Percentiles rank a stretch among this genome's conserved stretches.
phyloP scores from a whole-genome alignment of 495 filamentous ascomycete species.

The Penicillium bovifimosum region DNA sequence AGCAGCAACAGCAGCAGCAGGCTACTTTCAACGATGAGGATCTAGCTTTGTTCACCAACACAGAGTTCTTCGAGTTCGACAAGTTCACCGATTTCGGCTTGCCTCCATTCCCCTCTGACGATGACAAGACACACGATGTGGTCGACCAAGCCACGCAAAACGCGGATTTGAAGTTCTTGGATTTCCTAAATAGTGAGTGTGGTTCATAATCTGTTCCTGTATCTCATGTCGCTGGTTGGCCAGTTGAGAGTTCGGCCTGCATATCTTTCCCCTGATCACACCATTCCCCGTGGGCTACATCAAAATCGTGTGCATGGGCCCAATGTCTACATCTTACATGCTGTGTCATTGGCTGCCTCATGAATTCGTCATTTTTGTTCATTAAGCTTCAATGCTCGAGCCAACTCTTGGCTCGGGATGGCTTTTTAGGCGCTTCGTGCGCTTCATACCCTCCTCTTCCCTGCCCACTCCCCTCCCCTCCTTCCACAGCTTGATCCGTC shows the following conservation, averaged over 20 bases:
- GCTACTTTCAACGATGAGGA: slow-evolving; percentile 66
- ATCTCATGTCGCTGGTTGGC: slow-evolving; percentile 14
- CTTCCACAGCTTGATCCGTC: slow-evolving; percentile 6
- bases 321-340: not conserved
- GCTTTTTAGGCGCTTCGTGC: slow-evolving; percentile 4
- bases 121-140: slow-evolving; percentile 23
- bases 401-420: not conserved
- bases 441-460: not conserved
- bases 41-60: slow-evolving; percentile 86
- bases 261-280: slow-evolving; percentile 13
- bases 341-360: slow-evolving; percentile 8
- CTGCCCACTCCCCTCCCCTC: too few relatives aligned
- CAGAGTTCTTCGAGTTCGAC: slow-evolving; percentile 91
- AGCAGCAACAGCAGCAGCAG: slow-evolving; percentile 43
- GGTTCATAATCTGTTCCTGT: slow-evolving; percentile 5
- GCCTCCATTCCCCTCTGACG: slow-evolving; percentile 33
- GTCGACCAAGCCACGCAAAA: slow-evolving; percentile 18
- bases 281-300: slow-evolving; percentile 6
- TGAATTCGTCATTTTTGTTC: not conserved
- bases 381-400: slow-evolving; percentile 1
- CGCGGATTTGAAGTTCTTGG: slow-evolving; percentile 41
- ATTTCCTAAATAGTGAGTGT: slow-evolving; percentile 42
- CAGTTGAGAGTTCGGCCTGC: slow-evolving; percentile 3
- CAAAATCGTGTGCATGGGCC: slow-evolving; percentile 4
- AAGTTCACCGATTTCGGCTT: slow-evolving; percentile 41